phyloP scores from a whole-genome alignment of 495 filamentous ascomycete genomes.

The Lophiostoma macrostomum region DNA sequence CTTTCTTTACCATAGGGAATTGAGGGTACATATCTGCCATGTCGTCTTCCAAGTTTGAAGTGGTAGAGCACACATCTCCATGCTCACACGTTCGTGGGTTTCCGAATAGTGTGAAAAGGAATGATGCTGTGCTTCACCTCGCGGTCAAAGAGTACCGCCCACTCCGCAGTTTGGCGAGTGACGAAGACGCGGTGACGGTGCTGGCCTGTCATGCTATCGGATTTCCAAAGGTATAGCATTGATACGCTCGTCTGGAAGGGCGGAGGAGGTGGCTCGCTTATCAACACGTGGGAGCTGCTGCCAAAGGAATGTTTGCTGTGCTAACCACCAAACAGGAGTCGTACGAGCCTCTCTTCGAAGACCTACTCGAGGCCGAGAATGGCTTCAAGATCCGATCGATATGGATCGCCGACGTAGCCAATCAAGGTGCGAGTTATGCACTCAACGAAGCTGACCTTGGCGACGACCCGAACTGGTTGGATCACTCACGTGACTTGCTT shows the following conservation, averaged over 20 bases:
- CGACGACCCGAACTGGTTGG: conserved; percentile 61
- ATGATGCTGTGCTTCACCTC: conserved; percentile 41
- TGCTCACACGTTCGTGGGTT: conserved; percentile 40
- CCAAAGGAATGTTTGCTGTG: too few species aligned
- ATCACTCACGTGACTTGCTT: conserved; percentile 80
- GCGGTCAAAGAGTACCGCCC: conserved; percentile 47
- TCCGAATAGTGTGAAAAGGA: conserved; percentile 31
- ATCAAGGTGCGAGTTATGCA: conserved; percentile 42
- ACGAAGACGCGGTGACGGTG: conserved; percentile 39
- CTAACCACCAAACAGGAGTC: conserved; percentile 33
- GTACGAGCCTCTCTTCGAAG: conserved; percentile 48
- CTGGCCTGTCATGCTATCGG: conserved; percentile 47
- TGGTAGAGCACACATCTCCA: conserved; percentile 38
- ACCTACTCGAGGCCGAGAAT: conserved; percentile 31
- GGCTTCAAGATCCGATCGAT: conserved; percentile 40
- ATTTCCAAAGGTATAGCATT: conserved; percentile 40
- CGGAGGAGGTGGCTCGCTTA: neutral
- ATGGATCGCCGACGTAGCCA: conserved; percentile 43
- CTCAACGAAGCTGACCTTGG: conserved; percentile 38
- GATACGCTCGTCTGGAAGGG: neutral
- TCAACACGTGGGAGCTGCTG: too few species aligned
- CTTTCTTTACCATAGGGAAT: too few species aligned
- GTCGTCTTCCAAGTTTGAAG: conserved; percentile 32
- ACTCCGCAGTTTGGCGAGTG: conserved; percentile 15
- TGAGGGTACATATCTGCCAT: too few species aligned